Conservation (phyloP, 176 grass and related monocot species). For the Otatea glauca region DNA sequence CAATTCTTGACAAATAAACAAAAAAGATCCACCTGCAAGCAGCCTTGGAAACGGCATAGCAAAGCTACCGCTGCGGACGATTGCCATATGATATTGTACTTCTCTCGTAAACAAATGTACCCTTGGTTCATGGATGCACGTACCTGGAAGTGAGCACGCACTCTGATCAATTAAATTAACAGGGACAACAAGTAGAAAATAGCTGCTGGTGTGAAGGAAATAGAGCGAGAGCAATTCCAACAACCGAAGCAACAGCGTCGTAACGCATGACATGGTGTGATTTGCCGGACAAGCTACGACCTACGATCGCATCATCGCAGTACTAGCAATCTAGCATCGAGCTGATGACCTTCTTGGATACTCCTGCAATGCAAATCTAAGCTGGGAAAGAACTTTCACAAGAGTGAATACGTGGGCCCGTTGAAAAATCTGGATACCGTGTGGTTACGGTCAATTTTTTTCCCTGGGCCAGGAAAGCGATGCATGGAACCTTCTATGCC, state of each 20-base stretch:
- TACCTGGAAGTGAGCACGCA: not conserved
- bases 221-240: not conserved
- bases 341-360: not conserved
- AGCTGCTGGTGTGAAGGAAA: not conserved
- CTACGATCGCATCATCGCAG: not conserved
- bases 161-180: not conserved
- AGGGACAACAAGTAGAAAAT: not conserved
- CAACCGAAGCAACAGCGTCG: not conserved
- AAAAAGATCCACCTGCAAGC: not conserved
- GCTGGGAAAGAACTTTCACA: not conserved
- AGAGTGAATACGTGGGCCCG: not conserved
- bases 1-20: not conserved
- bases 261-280: not conserved
- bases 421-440: conserved; percentile 26
- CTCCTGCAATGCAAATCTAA: not conserved
- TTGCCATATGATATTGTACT: not conserved
- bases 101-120: not conserved
- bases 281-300: not conserved
- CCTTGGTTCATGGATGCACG: not conserved
- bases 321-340: too few species aligned
- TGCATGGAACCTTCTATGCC: not conserved
- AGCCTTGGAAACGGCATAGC: not conserved
- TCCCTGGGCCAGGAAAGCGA: not conserved
- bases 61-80: not conserved
- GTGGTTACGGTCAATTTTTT: not conserved